These are phyloP conservation scores for Penicillium mononematosum DNA, from an alignment of 495 filamentous ascomycete genomes.

Conservation along the genomic window DNA sequence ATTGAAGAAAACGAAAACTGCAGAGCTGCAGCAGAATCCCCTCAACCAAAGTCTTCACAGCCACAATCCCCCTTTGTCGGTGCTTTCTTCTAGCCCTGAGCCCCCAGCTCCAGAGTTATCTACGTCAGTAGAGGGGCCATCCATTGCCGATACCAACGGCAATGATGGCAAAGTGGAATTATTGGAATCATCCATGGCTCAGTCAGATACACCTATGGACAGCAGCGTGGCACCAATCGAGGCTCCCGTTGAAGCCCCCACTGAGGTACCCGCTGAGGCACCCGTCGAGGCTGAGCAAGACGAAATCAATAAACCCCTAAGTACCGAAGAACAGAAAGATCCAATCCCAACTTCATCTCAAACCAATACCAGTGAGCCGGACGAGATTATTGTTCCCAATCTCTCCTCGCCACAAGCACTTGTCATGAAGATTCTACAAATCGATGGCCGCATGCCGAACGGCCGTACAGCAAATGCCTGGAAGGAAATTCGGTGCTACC, in stretches of 20 bases:
- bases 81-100: neutral
- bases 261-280: neutral
- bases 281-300: neutral
- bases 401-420: constrained; percentile 35
- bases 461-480: constrained; percentile 50
- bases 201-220: neutral
- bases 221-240: neutral
- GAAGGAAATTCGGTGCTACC: constrained; percentile 50
- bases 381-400: constrained; percentile 34
- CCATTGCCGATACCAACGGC: neutral
- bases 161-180: neutral
- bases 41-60: neutral
- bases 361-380: constrained; percentile 6
- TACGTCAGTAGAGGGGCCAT: neutral
- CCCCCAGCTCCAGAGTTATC: neutral
- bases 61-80: neutral
- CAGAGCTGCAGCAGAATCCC: neutral
- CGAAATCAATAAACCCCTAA: neutral
- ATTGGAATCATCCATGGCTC: neutral
- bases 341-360: neutral
- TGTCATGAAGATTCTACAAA: constrained; percentile 39
- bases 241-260: too few relatives aligned
- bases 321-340: constrained; percentile 5
- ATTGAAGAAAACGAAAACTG: constrained; percentile 1
- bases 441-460: constrained; percentile 34